Evolutionary conservation across 2,329 filamentous ascomycete genomes (phyloP), one percentile per base, ranked within the genome.

Genomic region (Penicillium sp.): DNA sequence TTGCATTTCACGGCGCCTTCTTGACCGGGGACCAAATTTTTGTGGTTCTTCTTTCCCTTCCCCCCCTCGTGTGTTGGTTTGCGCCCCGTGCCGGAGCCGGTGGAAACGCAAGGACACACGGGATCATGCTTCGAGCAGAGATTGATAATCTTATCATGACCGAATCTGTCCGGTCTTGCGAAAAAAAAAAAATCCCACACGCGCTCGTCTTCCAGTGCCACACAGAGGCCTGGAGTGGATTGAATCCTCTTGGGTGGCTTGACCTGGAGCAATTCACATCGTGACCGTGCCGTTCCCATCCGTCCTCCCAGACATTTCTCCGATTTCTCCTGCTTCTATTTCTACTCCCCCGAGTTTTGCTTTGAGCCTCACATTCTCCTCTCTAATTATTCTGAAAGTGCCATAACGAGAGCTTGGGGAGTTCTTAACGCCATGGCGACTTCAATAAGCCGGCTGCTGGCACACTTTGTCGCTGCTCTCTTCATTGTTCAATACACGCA

Each of bases 141-240:
- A 55, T 55, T 41, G 51, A 55, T 55, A 53, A 55, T 53, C 51
- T 53, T 55, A 53, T 53, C 53, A 39, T 44, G 13, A 32, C 41
- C 41, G 35, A 9, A 26, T 43, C 24, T 29, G 39, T 39, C 41
- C 41, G 45, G 27, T 44, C 33, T 28, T 36, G 37, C 36, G 43
- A 44, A 36, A 48, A 34, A 32, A 11, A 32, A 32, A 32, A 32
- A 32, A 4, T 4, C 29, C 29, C 11, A 32, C 7, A 32, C 1
- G 7, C 11, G 11, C 11, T 32, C 29, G 29, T 3, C 11, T 5
- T 5, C 11, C 7, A 32, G 29, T 32, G 29, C 29, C 29, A 8
- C 11, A 8, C 29, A 32, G 4, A 32, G 29, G 29, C 11, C 29
- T 7, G 29, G 4, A 32, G 29, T 32, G 29, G 29, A 5, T 4